Evolutionary conservation across 768 basidiomycete genomes (phyloP).

Genomic region (Agaricus sinodeliciosus): DNA sequence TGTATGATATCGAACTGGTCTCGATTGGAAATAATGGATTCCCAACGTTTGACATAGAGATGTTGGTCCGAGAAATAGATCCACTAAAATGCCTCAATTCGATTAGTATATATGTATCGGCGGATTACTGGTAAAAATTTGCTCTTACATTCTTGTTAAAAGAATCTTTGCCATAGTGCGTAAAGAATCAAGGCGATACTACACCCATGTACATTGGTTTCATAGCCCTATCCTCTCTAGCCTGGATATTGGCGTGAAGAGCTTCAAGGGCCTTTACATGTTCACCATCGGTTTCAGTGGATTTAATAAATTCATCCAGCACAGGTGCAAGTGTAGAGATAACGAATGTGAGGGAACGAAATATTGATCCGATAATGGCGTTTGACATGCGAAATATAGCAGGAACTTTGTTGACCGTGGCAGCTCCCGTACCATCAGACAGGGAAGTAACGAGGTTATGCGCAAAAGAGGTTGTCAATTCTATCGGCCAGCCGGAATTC

Average conservation of each 20-base stretch:
- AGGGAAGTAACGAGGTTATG: slow-evolving; percentile 19
- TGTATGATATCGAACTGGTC: slow-evolving; percentile 54
- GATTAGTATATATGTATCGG: neutral
- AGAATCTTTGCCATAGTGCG: slow-evolving; percentile 59
- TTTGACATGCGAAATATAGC: slow-evolving; percentile 1
- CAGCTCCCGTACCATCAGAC: neutral
- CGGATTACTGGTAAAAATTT: neutral
- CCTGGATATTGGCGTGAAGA: slow-evolving; percentile 18
- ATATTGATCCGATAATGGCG: slow-evolving; percentile 12
- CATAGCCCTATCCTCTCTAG: slow-evolving; percentile 20
- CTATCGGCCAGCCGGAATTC: slow-evolving; percentile 76
- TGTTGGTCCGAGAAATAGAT: slow-evolving; percentile 65
- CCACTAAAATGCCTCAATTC: slow-evolving; percentile 31
- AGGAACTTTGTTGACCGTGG: too few relatives aligned
- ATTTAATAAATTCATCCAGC: slow-evolving; percentile 35
- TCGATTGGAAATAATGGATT: slow-evolving; percentile 50
- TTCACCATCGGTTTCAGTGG: slow-evolving; percentile 44
- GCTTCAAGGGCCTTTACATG: slow-evolving; percentile 41
- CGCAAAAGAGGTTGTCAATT: slow-evolving; percentile 41
- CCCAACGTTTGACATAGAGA: slow-evolving; percentile 63
- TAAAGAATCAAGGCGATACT: slow-evolving; percentile 75
- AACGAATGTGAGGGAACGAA: slow-evolving; percentile 13
- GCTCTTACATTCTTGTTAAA: slow-evolving; percentile 67
- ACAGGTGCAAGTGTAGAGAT: slow-evolving; percentile 20
- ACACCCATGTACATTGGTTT: slow-evolving; percentile 40